Base-by-base conservation (phyloP, 371 early-diverging fungal species). In the Mucor velutinosus region DNA sequence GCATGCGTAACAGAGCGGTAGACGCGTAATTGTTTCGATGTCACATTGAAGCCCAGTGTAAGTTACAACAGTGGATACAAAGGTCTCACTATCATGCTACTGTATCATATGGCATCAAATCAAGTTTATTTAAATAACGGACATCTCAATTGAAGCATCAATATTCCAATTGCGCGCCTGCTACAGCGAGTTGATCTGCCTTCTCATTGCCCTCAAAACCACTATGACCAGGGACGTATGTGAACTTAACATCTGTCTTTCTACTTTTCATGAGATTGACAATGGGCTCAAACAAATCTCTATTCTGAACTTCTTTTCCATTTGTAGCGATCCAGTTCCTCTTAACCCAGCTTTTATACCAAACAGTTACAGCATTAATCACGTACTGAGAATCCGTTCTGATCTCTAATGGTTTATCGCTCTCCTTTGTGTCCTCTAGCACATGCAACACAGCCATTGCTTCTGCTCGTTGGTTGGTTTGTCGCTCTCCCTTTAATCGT, bases 401-500 rank as follows among this genome's bases (percentile, higher is more conserved):
- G 27, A 96, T 85, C 37, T 82, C 81, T 14, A 87, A 60, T 6
- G 73, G 66, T 23, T 70, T 32, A 12, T 32, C 33, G 10, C 66
- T 70, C 21, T 70, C 45, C 21, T 61, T 62, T 55, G 77, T 79
- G 12, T 77, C 84, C 33, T 92, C 87, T 23, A 95, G 61, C 0
- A 94, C 95, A 19, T 86, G 82, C 47, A 88, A 75, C 7, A 87
- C 87, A 15, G 96, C 93, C 72, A 74, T 83, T 12, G 94, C 76
- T 73, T 96, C 97, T 5, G 95, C 97, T 14, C 95, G 82, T 75
- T 95, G 93, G 80, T 94, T 96, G 1, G 95, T 95, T 64, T 93
- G 94, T 19, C 76, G 72, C 6, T 64, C 69, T 0, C 90, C 90
- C 2, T 59, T 56, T 17, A 95, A 79, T 10, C 86, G 84, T 60